Base-by-base conservation (phyloP, 139 green algal species). In the Chlamydomonas eustigma region DNA sequence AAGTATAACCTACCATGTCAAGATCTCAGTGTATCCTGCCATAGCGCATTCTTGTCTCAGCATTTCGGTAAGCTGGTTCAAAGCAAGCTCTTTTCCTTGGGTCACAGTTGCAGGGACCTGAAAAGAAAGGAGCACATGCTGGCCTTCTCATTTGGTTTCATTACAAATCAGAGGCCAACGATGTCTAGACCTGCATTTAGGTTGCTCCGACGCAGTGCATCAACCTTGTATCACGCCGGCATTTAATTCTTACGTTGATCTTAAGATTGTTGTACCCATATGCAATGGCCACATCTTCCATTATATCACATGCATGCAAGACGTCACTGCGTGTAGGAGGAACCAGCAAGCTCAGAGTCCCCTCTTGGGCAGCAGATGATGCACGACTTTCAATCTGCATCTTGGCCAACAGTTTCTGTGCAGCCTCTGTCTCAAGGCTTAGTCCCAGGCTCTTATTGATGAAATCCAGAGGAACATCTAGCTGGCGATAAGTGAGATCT, bases 211-310 rank as follows among this genome's bases (percentile, higher is more conserved):
- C n/a, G n/a, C n/a, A n/a, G n/a, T n/a, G n/a, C n/a, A n/a, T n/a
- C n/a, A n/a, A n/a, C n/a, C n/a, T n/a, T n/a, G n/a, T n/a, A n/a
- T n/a, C n/a, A n/a, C n/a, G n/a, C n/a, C n/a, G n/a, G n/a, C n/a
- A n/a, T n/a, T n/a, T n/a, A n/a, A n/a, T n/a, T 39, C 73, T 35
- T 24, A 94, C 79, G 6, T 50, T 86, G 73, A 84, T 85, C 1
- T 52, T 33, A 12, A 99, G 88, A 86, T 99, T 98, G 85, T 99
- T 99, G 90, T 95, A 99, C 33, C 96, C 96, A 78, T 96, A 92
- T 8, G 96, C 93, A 71, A 99, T 99, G 2, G 96, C 96, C 70
- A 98, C 93, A 79, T 99, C 95, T 88, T 99, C 96, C 86, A 95
- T 91, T 36, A 99, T 90, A 79, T 99, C 96, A 71, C 91, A 97